phyloP scores from a whole-genome alignment of 805 yeast genomes.

The Cyberlindnera xylosilytica region DNA sequence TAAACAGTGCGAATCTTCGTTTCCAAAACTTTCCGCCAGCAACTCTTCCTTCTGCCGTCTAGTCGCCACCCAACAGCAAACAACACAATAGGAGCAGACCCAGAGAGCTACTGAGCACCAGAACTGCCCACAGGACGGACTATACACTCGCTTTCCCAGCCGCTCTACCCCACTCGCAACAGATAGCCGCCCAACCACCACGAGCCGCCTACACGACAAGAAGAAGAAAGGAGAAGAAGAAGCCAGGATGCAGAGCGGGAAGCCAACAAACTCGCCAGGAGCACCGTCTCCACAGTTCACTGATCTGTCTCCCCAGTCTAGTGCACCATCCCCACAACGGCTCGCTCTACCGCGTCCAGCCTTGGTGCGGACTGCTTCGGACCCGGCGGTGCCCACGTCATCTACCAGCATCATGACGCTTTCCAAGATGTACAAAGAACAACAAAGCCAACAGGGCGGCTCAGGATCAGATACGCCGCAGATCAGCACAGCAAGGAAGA shows the following conservation, averaged over 20 bases:
- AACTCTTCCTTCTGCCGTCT: background rate
- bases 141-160: no score
- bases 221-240: no score
- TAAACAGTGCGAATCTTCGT: background rate
- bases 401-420: slow-evolving; percentile 24
- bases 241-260: no score
- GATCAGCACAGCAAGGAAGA: slow-evolving; percentile 3
- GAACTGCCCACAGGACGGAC: no score
- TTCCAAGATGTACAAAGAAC: slow-evolving; percentile 23
- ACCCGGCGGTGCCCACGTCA: slow-evolving; percentile 19
- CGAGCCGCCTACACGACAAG: background rate
- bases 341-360: slow-evolving; percentile 1
- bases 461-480: slow-evolving; percentile 4
- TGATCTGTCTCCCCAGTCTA: slow-evolving; percentile 3
- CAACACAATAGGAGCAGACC: background rate
- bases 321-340: slow-evolving; percentile 4
- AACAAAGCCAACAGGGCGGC: slow-evolving; percentile 6
- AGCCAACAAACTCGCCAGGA: no score
- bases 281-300: slow-evolving; percentile 1
- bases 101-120: no score
- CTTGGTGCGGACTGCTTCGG: slow-evolving; percentile 8
- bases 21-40: background rate
- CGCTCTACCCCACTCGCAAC: no score
- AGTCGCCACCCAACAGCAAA: background rate
- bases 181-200: background rate